Conservation (phyloP, 1,284 basidiomycete genomes). For the Ustilago vetiveriae region DNA sequence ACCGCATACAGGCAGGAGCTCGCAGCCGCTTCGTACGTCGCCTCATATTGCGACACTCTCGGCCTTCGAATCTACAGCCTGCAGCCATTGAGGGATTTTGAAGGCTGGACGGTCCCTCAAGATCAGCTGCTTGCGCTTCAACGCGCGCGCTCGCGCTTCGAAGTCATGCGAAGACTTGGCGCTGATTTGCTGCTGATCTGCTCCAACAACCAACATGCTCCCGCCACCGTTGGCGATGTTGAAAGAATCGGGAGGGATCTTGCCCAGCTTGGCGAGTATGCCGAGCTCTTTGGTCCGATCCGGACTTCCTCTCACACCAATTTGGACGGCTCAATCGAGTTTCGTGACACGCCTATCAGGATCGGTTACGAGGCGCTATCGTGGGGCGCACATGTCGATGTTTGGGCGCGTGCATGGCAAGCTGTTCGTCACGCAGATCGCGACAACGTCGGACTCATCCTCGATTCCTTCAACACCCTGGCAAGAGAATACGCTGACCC, state of each 20-base stretch:
- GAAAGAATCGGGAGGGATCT: constrained; percentile 59
- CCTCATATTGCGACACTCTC: constrained; percentile 42
- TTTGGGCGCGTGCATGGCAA: constrained; percentile 66
- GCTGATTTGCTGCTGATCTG: constrained; percentile 58
- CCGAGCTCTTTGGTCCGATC: constrained; percentile 33
- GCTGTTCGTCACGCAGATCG: constrained; percentile 60
- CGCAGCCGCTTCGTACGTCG: constrained; percentile 61
- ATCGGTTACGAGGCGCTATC: constrained; percentile 61
- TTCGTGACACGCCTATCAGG: constrained; percentile 25
- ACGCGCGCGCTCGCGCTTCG: constrained; percentile 45
- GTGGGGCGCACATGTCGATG: constrained; percentile 56
- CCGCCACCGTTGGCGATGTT: constrained; percentile 52
- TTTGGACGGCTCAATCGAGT: constrained; percentile 18
- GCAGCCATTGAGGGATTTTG: constrained; percentile 67
- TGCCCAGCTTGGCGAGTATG: constrained; percentile 37
- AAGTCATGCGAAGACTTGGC: constrained; percentile 55
- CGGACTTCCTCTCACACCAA: neutral
- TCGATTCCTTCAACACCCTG: constrained; percentile 69
- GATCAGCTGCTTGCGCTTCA: constrained; percentile 33
- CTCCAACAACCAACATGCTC: constrained; percentile 56
- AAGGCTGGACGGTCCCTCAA: constrained; percentile 55
- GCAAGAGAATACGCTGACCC: constrained; percentile 66
- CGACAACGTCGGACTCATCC: constrained; percentile 66
- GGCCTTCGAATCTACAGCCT: constrained; percentile 64
- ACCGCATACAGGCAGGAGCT: constrained; percentile 35